phyloP scores from a whole-genome alignment of 2,329 filamentous ascomycete genomes.

The Oidium heveae region DNA sequence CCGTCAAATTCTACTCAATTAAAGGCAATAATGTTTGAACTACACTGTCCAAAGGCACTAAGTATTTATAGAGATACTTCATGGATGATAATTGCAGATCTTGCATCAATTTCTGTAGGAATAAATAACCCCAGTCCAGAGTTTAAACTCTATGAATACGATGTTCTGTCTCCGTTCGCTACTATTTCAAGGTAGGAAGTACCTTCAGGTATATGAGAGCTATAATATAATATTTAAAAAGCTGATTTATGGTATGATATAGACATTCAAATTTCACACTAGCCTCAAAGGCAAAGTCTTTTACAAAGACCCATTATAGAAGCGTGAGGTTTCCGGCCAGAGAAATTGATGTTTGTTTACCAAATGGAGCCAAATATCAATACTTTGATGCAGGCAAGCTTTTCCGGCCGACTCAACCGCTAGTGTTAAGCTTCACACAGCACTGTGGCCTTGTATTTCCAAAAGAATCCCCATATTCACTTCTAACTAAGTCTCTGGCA shows the following conservation, averaged over 20 bases:
- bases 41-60: conserved; percentile 20
- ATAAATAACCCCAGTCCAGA: background rate
- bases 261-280: conserved; percentile 7
- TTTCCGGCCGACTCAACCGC: background rate
- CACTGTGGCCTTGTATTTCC: conserved; percentile 15
- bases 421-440: conserved; percentile 12
- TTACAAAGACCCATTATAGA: conserved; percentile 13
- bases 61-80: conserved; percentile 24
- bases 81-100: conserved; percentile 19
- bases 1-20: conserved; percentile 15
- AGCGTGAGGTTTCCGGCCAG: conserved; percentile 10
- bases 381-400: conserved; percentile 9
- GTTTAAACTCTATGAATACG: background rate
- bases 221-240: background rate
- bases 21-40: conserved; percentile 25
- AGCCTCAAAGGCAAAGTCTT: conserved; percentile 13
- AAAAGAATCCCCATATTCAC: conserved; percentile 9
- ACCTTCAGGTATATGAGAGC: background rate
- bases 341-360: conserved; percentile 7
- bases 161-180: background rate
- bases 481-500: conserved; percentile 3
- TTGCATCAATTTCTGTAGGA: conserved; percentile 7
- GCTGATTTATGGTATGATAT: background rate
- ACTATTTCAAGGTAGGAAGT: background rate
- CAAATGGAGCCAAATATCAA: conserved; percentile 9